A percentile compares a stretch with the other conserved stretches of the same genome.
Evolutionary conservation across 495 filamentous ascomycete species (phyloP).

Genomic region (Aspergillus leporis): DNA sequence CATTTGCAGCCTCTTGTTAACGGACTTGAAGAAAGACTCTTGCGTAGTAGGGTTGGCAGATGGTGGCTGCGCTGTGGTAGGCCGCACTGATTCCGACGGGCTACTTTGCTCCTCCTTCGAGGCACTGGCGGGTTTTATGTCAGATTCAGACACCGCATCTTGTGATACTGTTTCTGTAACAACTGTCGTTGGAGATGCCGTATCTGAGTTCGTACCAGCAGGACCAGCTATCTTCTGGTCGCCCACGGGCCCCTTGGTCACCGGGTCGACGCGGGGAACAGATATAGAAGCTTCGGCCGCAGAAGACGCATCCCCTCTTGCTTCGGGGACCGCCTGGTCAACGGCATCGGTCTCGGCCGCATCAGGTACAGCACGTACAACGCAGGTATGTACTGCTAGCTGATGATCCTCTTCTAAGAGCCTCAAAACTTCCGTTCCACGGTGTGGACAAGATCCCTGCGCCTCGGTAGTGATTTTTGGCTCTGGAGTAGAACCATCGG

Average conservation of each 20-base stretch:
- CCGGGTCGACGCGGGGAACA: not conserved
- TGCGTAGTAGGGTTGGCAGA: slow-evolving; percentile 79
- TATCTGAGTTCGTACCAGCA: slow-evolving; percentile 7
- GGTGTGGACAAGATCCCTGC: slow-evolving; percentile 18
- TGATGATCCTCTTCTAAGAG: slow-evolving; percentile 15
- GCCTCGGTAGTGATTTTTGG: not conserved
- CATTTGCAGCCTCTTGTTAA: slow-evolving; percentile 86
- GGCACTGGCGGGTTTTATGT: slow-evolving; percentile 17
- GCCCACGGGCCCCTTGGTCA: slow-evolving; percentile 20
- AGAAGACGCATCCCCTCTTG: slow-evolving; percentile 10
- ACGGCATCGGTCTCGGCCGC: slow-evolving; percentile 11
- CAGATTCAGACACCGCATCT: slow-evolving; percentile 27
- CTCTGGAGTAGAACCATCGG: not conserved
- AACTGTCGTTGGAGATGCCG: slow-evolving; percentile 11
- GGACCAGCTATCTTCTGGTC: slow-evolving; percentile 24
- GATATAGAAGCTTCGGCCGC: slow-evolving; percentile 5
- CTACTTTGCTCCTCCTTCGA: slow-evolving; percentile 35
- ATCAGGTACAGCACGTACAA: slow-evolving; percentile 16
- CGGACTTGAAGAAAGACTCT: slow-evolving; percentile 95
- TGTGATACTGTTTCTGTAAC: slow-evolving; percentile 25
- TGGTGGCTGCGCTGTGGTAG: slow-evolving; percentile 55
- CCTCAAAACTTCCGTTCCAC: slow-evolving; percentile 16
- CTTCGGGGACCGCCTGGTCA: slow-evolving; percentile 6
- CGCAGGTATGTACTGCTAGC: slow-evolving; percentile 20
- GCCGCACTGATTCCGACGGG: slow-evolving; percentile 43